These are phyloP conservation scores for Backusella mclennaniae DNA, from an alignment of 192 early-diverging fungal genomes.

Conservation along the genomic window DNA sequence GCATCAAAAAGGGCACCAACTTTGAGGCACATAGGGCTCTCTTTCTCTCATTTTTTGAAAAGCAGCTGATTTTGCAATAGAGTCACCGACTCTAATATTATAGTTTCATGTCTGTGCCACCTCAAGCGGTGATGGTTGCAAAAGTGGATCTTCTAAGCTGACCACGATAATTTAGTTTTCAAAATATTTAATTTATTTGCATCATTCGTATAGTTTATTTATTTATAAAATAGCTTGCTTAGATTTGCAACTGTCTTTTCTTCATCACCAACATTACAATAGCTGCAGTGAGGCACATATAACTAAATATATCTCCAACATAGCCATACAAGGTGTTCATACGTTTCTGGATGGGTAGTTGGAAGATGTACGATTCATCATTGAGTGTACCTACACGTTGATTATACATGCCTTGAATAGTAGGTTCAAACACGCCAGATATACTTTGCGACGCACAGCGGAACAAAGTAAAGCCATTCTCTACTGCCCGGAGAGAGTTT, in stretches of 20 bases:
- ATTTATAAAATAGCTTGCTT: neutral
- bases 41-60: neutral
- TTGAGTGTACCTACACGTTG: neutral
- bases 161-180: too few relatives aligned
- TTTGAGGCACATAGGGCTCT: neutral
- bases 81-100: neutral
- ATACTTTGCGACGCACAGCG: slow-evolving; percentile 44
- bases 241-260: neutral
- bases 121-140: neutral
- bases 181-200: too few relatives aligned
- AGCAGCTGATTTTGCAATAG: neutral
- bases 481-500: slow-evolving; percentile 41
- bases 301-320: neutral
- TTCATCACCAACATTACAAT: neutral
- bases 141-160: neutral
- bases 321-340: neutral
- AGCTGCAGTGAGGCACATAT: neutral
- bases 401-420: neutral
- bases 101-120: neutral
- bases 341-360: neutral
- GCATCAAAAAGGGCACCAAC: neutral
- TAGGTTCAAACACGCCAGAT: slow-evolving; percentile 31
- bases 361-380: neutral
- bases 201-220: too few relatives aligned
- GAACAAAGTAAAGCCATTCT: slow-evolving; percentile 45